Percentiles rank a stretch among this genome's conserved stretches.
Conservation (phyloP, 1,139 yeast genomes). For the Kazachstania sp. region DNA sequence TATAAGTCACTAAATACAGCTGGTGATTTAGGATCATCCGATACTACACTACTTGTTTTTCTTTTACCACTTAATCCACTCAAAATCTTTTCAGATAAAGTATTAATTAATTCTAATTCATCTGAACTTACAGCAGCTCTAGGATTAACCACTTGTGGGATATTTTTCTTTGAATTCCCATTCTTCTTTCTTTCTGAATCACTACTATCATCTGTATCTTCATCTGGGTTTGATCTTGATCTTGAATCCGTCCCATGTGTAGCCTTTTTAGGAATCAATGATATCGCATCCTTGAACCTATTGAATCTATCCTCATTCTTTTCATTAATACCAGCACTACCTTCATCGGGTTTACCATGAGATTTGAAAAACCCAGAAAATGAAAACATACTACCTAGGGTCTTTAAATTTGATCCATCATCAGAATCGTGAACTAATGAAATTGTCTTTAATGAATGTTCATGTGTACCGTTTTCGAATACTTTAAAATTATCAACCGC, state of each 20-base stretch:
- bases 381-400: conserved; percentile 17
- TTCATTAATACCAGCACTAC: conserved; percentile 2
- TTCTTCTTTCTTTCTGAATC: conserved; percentile 27
- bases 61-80: conserved; percentile 12
- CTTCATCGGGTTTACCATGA: conserved; percentile 11
- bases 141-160: conserved; percentile 31
- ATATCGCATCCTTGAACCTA: conserved; percentile 22
- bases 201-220: conserved; percentile 9
- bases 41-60: conserved; percentile 17
- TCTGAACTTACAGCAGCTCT: conserved; percentile 50
- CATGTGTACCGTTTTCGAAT: conserved; percentile 27
- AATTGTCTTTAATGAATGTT: conserved; percentile 24
- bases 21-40: conserved; percentile 2
- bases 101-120: conserved; percentile 45
- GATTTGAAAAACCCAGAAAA: conserved; percentile 25
- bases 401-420: background rate
- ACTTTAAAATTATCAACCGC: conserved; percentile 26
- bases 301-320: conserved; percentile 3
- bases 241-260: background rate
- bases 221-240: conserved; percentile 4
- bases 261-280: conserved; percentile 17
- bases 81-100: conserved; percentile 38
- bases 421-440: conserved; percentile 15
- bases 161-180: conserved; percentile 2
- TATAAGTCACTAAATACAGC: conserved; percentile 38